phyloP scores from a whole-genome alignment of 2,329 filamentous ascomycete genomes.

The Fusarium haematococcum region DNA sequence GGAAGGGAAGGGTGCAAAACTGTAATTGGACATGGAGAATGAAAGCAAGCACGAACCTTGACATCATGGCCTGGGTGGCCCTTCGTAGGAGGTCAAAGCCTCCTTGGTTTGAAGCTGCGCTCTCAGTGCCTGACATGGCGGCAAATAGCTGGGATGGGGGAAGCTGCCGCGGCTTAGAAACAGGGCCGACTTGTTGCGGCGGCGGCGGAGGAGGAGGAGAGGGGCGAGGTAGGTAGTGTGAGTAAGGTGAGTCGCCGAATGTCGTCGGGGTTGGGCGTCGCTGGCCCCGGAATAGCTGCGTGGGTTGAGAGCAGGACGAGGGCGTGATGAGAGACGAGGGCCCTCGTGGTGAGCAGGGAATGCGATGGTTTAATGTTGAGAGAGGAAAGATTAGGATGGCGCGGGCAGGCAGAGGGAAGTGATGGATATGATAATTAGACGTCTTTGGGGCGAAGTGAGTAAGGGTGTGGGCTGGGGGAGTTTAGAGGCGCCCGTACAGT shows the following conservation, averaged over 20 bases:
- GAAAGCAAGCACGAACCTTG: constrained; percentile 62
- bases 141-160: constrained; percentile 41
- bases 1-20: constrained; percentile 11
- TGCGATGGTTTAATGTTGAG: constrained; percentile 37
- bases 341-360: constrained; percentile 17
- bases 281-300: constrained; percentile 29
- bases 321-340: constrained; percentile 17
- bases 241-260: constrained; percentile 34
- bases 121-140: constrained; percentile 64
- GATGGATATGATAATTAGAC: constrained; percentile 45
- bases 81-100: constrained; percentile 69
- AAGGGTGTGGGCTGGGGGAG: constrained; percentile 45
- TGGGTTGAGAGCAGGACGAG: constrained; percentile 16
- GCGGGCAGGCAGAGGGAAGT: constrained; percentile 29
- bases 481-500: constrained; percentile 42
- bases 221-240: constrained; percentile 33
- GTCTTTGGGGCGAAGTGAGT: constrained; percentile 45
- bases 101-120: constrained; percentile 54
- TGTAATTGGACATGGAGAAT: constrained; percentile 32
- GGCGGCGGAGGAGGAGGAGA: constrained; percentile 25
- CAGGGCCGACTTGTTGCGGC: constrained; percentile 35
- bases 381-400: constrained; percentile 35
- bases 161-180: constrained; percentile 40
- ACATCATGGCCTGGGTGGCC: constrained; percentile 74
- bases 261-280: constrained; percentile 32